These are phyloP conservation scores for Apiospora sp. DNA, from an alignment of 2,329 filamentous ascomycete genomes.

Conservation along the genomic window DNA sequence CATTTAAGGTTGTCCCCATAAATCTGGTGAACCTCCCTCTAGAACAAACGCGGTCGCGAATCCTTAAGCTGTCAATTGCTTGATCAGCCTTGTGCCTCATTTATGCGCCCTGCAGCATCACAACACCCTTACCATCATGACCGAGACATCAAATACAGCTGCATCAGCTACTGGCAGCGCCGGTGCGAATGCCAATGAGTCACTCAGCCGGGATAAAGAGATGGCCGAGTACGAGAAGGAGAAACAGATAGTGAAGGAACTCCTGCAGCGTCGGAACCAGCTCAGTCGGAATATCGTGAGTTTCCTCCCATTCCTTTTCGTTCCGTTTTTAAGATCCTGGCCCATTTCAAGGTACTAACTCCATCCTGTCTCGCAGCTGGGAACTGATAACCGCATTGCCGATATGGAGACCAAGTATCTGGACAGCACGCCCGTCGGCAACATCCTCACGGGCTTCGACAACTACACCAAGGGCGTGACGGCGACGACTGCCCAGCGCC, in stretches of 20 bases:
- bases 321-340: background rate
- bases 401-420: slow-evolving; percentile 88
- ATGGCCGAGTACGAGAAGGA: slow-evolving; percentile 58
- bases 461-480: slow-evolving; percentile 93
- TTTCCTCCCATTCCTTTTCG: background rate
- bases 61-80: background rate
- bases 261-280: slow-evolving; percentile 53
- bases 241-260: slow-evolving; percentile 55
- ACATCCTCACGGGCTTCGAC: slow-evolving; percentile 98
- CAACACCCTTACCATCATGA: slow-evolving; percentile 22
- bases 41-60: slow-evolving; percentile 2
- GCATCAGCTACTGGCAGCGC: slow-evolving; percentile 28
- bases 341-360: background rate
- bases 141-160: slow-evolving; percentile 54
- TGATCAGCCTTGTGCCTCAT: background rate
- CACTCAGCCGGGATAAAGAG: slow-evolving; percentile 28
- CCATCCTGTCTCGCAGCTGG: background rate
- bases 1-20: background rate
- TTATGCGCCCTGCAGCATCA: background rate
- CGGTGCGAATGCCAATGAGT: slow-evolving; percentile 16
- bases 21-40: background rate
- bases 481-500: slow-evolving; percentile 68
- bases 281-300: slow-evolving; percentile 49
- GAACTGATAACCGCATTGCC: slow-evolving; percentile 60
- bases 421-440: slow-evolving; percentile 86